Evolutionary conservation across 805 yeast genomes (phyloP).

Genomic region (Yamadazyma phyllophila): DNA sequence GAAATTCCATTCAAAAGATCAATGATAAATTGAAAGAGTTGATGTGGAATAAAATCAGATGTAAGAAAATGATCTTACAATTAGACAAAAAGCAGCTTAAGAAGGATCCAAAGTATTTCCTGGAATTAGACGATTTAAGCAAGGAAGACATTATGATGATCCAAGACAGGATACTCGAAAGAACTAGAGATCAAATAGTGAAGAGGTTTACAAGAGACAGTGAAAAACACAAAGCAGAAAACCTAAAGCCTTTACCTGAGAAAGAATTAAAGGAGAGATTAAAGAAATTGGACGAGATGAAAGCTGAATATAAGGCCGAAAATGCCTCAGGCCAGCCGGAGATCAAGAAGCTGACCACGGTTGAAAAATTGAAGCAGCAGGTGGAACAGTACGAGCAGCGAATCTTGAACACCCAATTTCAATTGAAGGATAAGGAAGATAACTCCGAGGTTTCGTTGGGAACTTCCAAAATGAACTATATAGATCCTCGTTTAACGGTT

Average conservation of each 20-base stretch:
- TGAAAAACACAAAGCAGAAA: conserved; percentile 64
- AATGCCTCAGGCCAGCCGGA: conserved; percentile 57
- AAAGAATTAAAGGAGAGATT: conserved; percentile 59
- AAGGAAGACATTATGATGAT: conserved; percentile 62
- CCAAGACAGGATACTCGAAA: conserved; percentile 56
- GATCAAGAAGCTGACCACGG: conserved; percentile 47
- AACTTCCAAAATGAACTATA: conserved; percentile 91
- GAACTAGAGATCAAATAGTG: conserved; percentile 61
- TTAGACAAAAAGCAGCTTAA: conserved; percentile 55
- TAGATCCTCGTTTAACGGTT: conserved; percentile 89
- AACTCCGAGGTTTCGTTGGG: conserved; percentile 91
- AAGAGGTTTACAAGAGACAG: conserved; percentile 74
- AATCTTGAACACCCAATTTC: conserved; percentile 64
- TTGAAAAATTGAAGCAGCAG: conserved; percentile 71
- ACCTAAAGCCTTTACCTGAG: conserved; percentile 51
- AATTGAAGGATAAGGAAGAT: conserved; percentile 88
- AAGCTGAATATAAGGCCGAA: conserved; percentile 55
- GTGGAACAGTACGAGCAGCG: conserved; percentile 71
- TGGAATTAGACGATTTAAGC: conserved; percentile 62
- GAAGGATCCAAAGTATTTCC: conserved; percentile 58
- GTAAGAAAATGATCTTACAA: conserved; percentile 66
- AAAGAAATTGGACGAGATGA: conserved; percentile 50
- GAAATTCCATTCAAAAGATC: conserved; percentile 74
- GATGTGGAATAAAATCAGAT: conserved; percentile 77
- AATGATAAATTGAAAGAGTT: conserved; percentile 75